Base-by-base conservation (phyloP, 352 stramenopile genomes). In the Hyaloperonospora arabidopsidis region DNA sequence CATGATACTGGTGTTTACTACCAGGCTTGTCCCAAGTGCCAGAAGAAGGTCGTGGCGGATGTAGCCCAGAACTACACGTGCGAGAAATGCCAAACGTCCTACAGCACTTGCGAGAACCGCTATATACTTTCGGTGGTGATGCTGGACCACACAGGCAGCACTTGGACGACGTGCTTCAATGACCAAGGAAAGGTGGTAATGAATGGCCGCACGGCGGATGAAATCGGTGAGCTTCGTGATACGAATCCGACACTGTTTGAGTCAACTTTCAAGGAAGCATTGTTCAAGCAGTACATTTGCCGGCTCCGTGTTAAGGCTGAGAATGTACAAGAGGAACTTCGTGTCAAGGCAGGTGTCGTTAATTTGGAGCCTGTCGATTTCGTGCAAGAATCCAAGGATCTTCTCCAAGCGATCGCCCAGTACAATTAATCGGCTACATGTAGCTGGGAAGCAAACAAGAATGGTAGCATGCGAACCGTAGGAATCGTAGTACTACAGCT, bases 81-180 rank as follows among this genome's bases (percentile, higher is more conserved):
- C 61, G 96, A 98, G 61, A 98, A 97, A 67, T 98, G 95, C 73
- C 80, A 97, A 65, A 92, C 87, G 38, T 94, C 87, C n/a, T 95
- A 96, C 73, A 78, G 76, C 39, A 90, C 83, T 18, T 98, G 95
- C 61, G 84, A 94, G 59, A 95, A 97, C 52, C 86, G 95, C 48
- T 99, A 96, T 82, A 98, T 98, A 56, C 84, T 98, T 62, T 97
- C 86, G 46, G 79, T 95, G 17, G 85, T 90, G 18, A 77, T 98
- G 45, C 76, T 92, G 44, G 96, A 99, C 71, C 81, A 96, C 67
- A 97, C 93, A 34, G 87, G 80, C 34, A 96, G 79, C 47, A 89
- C 86, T 23, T 99, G 94, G 93, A 96, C 97, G 45, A 97, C 88
- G 21, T 86, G 95, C 50, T 99, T 98, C 67, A 97, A 99, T 65